A percentile compares a stretch with the other conserved stretches of the same genome.
These are phyloP conservation scores for Boletus sp. DNA, from an alignment of 768 basidiomycete genomes.

Conservation along the genomic window DNA sequence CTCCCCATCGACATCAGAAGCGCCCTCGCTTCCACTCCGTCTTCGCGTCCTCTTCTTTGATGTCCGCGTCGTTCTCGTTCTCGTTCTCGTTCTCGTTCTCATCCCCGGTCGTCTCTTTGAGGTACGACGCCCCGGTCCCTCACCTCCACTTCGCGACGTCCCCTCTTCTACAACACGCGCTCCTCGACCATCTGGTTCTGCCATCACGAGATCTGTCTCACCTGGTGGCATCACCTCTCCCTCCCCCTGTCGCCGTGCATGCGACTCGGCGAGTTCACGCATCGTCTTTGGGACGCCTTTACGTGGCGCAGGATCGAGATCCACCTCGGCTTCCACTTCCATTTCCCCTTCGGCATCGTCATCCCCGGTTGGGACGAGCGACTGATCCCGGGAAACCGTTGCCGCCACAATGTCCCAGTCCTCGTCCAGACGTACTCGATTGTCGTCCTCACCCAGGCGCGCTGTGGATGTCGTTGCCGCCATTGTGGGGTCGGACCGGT, in stretches of 20 bases:
- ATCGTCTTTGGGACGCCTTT: conserved; percentile 53
- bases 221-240: conserved; percentile 23
- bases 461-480: conserved; percentile 8
- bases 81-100: neutral
- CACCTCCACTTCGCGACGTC: neutral
- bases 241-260: conserved; percentile 8
- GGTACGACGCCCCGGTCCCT: conserved; percentile 11
- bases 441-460: neutral
- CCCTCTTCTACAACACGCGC: conserved; percentile 3
- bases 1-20: conserved; percentile 24
- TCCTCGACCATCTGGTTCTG: neutral
- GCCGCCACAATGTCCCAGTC: neutral
- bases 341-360: neutral
- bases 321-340: conserved; percentile 15
- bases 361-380: conserved; percentile 7
- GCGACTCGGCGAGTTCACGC: conserved; percentile 56
- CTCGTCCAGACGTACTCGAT: neutral
- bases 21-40: conserved; percentile 22
- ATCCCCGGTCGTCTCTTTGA: neutral
- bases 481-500: conserved; percentile 13
- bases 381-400: conserved; percentile 8
- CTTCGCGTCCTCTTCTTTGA: conserved; percentile 28
- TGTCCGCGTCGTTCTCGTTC: conserved; percentile 12
- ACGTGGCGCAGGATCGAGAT: conserved; percentile 10
- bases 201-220: neutral